Base-by-base conservation (phyloP, 208 protist genomes). In the Herpetomonas samuelpessoai region DNA sequence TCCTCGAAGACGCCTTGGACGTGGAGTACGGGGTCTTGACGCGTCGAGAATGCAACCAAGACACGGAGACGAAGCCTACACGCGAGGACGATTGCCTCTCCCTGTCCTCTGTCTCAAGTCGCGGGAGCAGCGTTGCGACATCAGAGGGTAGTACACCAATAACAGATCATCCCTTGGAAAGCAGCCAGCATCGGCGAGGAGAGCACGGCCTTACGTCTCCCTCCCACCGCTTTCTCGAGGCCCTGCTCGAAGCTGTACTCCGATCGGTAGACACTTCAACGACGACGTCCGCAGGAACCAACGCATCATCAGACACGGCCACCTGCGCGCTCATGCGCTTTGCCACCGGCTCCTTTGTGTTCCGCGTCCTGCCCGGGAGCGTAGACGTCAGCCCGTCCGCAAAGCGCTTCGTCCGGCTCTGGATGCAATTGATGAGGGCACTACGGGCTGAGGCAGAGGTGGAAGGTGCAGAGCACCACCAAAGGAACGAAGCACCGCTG, bases 1-100 rank as follows among this genome's bases (percentile, higher is more conserved):
- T 95, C 61, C 75, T 95, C 12, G 85, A 92, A 58, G 76, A 74
- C 53, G 79, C 88, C 12, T 91, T 86, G 69, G 85, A 86, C 60
- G 62, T 54, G 6, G 69, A 83, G 29, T 81, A 74, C 56, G 88
- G 88, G 12, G 62, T 88, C 7, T 47, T 94, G 28, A 61, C 76
- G 26, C 55, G 39, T 0, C 29, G 55, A 35, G 21, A 50, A 73
- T 31, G 46, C 27, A 25, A 28, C 18, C 14, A 45, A 45, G 38
- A 45, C 12, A 51, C 46, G 7, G 19, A 51, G 6, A 26, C 46
- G 46, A 41, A 41, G 35, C 6, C 9, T 6, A 41, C 35, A 14
- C 6, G 14, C 9, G 35, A 41, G 35, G 35, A 41, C 35, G n/a
- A n/a, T n/a, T n/a, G n/a, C n/a, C 14, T 41, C 35, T 14, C 35